Evolutionary conservation across 2,329 filamentous ascomycete species (phyloP).

Genomic region (Monosporascus sp.): DNA sequence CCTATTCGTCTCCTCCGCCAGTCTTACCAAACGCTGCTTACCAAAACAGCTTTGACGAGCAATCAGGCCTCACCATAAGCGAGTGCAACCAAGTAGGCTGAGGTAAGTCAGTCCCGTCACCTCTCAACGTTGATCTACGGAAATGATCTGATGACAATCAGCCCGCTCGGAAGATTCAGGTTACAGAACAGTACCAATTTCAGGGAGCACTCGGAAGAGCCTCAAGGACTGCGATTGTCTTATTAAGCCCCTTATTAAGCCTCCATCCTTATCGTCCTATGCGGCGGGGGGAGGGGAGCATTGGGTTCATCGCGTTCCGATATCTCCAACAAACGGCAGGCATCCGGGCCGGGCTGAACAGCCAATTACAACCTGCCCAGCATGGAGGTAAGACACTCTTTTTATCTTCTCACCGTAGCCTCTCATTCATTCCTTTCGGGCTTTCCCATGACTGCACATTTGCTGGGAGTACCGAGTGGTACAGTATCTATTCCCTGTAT

Average conservation of each 20-base stretch:
- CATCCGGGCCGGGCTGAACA: not conserved
- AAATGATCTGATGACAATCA: not conserved
- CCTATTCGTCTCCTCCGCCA: no score
- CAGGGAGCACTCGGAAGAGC: not conserved
- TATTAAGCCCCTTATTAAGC: slow-evolving; percentile 2
- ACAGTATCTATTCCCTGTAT: slow-evolving; percentile 5
- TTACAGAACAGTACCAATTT: not conserved
- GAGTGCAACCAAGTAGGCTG: no score
- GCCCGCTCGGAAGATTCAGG: not conserved
- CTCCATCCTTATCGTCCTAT: slow-evolving; percentile 15
- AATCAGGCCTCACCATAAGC: no score
- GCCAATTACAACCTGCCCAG: not conserved
- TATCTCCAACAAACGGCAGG: slow-evolving; percentile 16
- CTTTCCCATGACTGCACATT: slow-evolving; percentile 7
- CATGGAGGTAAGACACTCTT: slow-evolving; percentile 24
- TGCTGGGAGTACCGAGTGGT: slow-evolving; percentile 17
- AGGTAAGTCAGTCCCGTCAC: no score
- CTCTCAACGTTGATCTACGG: no score
- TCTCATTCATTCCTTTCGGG: slow-evolving; percentile 1
- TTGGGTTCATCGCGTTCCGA: slow-evolving; percentile 19
- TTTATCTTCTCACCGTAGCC: slow-evolving; percentile 3
- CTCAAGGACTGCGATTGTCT: not conserved
- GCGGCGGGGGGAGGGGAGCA: slow-evolving; percentile 21
- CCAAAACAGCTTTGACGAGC: no score
- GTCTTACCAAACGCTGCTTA: no score